A percentile compares a stretch with the other conserved stretches of the same genome.
These are phyloP conservation scores for Fusarium humuli DNA, from an alignment of 2,329 filamentous ascomycete species.

Conservation along the genomic window DNA sequence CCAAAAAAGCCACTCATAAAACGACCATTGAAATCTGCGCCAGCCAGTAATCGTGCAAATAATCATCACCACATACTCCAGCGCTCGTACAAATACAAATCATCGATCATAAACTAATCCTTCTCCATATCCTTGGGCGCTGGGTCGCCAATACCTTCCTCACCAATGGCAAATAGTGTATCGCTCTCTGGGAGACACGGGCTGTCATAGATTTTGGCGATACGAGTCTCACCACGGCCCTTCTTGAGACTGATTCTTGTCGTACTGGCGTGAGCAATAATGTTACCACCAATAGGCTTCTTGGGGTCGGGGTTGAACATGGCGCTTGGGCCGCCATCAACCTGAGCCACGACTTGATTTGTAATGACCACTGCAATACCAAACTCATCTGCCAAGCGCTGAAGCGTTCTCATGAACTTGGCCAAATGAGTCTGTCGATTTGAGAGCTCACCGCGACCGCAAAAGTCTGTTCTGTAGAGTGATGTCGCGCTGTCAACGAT, in stretches of 20 bases:
- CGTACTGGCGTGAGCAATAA: conserved; percentile 97
- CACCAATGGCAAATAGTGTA: conserved; percentile 95
- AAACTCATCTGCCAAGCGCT: conserved; percentile 83
- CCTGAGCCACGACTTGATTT: conserved; percentile 98
- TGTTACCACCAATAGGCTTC: conserved; percentile 98
- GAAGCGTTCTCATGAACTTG: conserved; percentile 87
- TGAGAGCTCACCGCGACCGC: conserved; percentile 96
- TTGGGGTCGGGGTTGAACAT: conserved; percentile 99
- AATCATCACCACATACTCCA: conserved; percentile 38
- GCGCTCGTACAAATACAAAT: conserved; percentile 33
- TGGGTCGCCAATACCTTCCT: conserved; percentile 96
- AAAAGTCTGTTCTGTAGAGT: conserved; percentile 95
- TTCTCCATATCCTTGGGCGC: conserved; percentile 96
- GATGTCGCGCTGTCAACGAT: conserved; percentile 97
- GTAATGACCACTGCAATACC: conserved; percentile 98
- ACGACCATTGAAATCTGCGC: conserved; percentile 46
- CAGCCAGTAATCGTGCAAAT: conserved; percentile 49
- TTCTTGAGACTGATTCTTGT: conserved; percentile 96
- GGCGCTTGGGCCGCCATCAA: conserved; percentile 92
- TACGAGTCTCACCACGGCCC: conserved; percentile 91
- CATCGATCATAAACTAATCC: conserved; percentile 58
- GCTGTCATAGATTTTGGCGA: conserved; percentile 99
- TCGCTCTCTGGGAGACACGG: conserved; percentile 97
- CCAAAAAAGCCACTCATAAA: conserved; percentile 12
- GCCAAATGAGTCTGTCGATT: conserved; percentile 89